Evolutionary conservation across 371 early-diverging fungal genomes (phyloP).

Genomic region (Blakeslea trispora): DNA sequence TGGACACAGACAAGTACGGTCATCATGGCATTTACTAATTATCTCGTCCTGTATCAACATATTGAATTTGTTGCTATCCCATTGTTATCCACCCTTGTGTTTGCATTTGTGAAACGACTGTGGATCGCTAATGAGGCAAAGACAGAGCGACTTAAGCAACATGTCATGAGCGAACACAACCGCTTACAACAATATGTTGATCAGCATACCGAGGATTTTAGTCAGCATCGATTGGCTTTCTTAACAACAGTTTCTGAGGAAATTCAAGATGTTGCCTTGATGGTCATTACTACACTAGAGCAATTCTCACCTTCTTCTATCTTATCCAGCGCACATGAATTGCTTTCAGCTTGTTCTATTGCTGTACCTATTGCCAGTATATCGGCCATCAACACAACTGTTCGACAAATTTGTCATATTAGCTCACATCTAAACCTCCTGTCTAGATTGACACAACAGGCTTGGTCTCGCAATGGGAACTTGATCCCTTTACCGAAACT

Average conservation of each 20-base stretch:
- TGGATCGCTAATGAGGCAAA: constrained; percentile 9
- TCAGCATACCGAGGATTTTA: constrained; percentile 1
- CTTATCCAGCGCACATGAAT: constrained; percentile 37
- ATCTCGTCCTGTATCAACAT: neutral
- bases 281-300: constrained; percentile 47
- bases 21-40: constrained; percentile 11
- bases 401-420: constrained; percentile 37
- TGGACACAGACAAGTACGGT: constrained; percentile 16
- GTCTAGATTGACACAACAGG: constrained; percentile 17
- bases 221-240: constrained; percentile 17
- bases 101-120: constrained; percentile 16
- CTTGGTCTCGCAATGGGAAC: constrained; percentile 3
- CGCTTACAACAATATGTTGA: constrained; percentile 7
- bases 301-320: constrained; percentile 43
- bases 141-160: constrained; percentile 2
- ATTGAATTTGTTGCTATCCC: constrained; percentile 2
- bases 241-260: constrained; percentile 44
- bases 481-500: neutral
- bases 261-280: constrained; percentile 49
- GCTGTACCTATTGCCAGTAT: constrained; percentile 46
- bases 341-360: constrained; percentile 44
- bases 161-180: constrained; percentile 1
- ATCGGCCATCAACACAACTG: constrained; percentile 36
- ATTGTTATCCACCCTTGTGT: constrained; percentile 6
- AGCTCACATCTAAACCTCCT: constrained; percentile 28